These are phyloP conservation scores for Nicotiana tabacum DNA, from an alignment of 257 asterid genomes.

Conservation along the genomic window DNA sequence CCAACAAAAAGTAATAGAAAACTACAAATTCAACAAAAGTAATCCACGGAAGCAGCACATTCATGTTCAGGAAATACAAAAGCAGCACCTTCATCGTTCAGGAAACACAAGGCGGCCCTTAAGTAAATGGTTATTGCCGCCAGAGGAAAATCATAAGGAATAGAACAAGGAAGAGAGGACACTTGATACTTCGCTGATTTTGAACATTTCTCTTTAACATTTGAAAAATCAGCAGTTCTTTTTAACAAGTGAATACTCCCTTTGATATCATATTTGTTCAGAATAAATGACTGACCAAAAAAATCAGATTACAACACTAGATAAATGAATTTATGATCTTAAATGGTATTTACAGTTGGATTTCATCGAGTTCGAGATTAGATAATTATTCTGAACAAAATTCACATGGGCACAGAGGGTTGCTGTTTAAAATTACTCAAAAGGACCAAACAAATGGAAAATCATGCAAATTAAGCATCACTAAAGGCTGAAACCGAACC, in stretches of 20 bases:
- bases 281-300: background rate
- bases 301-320: background rate
- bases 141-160: background rate
- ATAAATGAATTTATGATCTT: background rate
- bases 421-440: background rate
- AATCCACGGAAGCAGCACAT: background rate
- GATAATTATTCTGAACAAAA: background rate
- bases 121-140: background rate
- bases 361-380: background rate
- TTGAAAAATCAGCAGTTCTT: background rate
- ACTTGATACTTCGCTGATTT: background rate
- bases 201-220: background rate
- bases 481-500: background rate
- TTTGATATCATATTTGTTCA: background rate
- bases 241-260: background rate
- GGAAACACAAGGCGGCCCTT: background rate
- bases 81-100: background rate
- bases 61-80: background rate
- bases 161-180: background rate
- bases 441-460: background rate
- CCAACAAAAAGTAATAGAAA: too few species aligned
- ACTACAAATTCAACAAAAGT: background rate
- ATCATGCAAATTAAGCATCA: background rate
- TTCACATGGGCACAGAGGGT: background rate
- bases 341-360: background rate